Conservation (phyloP, 345 rosid species). For the Eucalyptus cloeziana region DNA sequence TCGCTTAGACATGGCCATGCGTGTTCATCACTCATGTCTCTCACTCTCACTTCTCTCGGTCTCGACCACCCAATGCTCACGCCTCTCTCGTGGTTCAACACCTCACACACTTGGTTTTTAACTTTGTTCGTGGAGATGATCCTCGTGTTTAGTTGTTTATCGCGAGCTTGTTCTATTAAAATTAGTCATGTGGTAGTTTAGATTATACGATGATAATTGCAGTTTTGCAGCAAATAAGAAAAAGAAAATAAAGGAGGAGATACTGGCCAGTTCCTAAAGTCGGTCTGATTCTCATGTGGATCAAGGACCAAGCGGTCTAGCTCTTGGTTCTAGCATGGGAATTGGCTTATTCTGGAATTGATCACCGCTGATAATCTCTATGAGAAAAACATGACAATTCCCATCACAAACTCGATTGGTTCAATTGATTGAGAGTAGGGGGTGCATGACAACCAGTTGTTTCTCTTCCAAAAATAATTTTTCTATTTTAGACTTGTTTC, state of each 20-base stretch:
- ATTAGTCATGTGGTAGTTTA: neutral
- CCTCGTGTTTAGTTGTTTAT: neutral
- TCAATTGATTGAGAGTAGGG: neutral
- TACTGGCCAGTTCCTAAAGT: accelerated
- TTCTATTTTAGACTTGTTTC: no score
- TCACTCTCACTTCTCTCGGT: neutral
- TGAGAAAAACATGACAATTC: neutral
- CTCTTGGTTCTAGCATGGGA: neutral
- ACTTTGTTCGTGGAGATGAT: neutral
- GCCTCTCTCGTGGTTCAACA: neutral
- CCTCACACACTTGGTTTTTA: neutral
- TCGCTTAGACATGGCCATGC: neutral
- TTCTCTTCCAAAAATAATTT: no score
- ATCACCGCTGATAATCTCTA: neutral
- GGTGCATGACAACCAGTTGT: no score
- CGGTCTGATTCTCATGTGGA: accelerated
- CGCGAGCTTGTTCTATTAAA: neutral
- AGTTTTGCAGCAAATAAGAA: neutral
- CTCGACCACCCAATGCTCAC: neutral
- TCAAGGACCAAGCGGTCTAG: neutral
- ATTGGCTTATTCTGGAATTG: accelerated
- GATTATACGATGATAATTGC: neutral
- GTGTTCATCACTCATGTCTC: accelerated
- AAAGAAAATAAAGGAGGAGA: neutral
- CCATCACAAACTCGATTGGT: accelerated